These are phyloP conservation scores for Arabidopsis lyrata DNA, from an alignment of 441 rosid genomes.

Conservation along the genomic window DNA sequence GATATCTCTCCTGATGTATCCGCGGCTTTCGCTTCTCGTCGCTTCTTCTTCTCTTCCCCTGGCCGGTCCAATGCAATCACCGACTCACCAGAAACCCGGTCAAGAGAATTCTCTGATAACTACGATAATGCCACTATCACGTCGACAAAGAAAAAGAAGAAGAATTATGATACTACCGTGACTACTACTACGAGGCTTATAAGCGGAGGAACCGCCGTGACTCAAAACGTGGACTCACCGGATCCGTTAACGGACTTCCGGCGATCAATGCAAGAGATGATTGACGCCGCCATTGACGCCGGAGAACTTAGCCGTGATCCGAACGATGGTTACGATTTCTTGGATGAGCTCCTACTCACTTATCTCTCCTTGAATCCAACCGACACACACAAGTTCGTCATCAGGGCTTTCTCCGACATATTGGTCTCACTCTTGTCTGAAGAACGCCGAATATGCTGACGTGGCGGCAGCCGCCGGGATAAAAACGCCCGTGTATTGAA, in stretches of 20 bases:
- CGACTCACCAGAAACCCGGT: constrained; percentile 53
- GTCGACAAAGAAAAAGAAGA: not conserved
- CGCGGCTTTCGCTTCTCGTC: constrained; percentile 71
- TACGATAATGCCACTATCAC: constrained; percentile 37
- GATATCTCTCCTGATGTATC: constrained; percentile 60
- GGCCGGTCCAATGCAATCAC: constrained; percentile 89
- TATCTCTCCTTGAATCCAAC: constrained; percentile 77
- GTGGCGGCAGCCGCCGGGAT: not conserved
- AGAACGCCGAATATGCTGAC: constrained; percentile 27
- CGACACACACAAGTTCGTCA: constrained; percentile 68
- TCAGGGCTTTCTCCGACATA: constrained; percentile 84
- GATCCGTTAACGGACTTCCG: constrained; percentile 86
- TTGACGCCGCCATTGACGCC: constrained; percentile 60
- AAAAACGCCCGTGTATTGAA: constrained; percentile 5
- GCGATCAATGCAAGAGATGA: constrained; percentile 95
- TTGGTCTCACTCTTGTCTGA: constrained; percentile 65
- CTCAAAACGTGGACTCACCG: constrained; percentile 59
- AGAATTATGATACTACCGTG: not conserved
- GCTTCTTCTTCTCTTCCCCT: constrained; percentile 91
- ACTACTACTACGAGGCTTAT: constrained; percentile 22
- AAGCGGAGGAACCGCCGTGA: constrained; percentile 36
- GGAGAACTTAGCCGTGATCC: constrained; percentile 46
- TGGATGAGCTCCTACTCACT: constrained; percentile 76
- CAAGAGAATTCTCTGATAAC: constrained; percentile 42
- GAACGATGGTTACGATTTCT: constrained; percentile 71